Percentiles rank a stretch among this genome's conserved stretches.
Conservation (phyloP, 1,139 yeast genomes). For the Saccharomyces pastorianus region DNA sequence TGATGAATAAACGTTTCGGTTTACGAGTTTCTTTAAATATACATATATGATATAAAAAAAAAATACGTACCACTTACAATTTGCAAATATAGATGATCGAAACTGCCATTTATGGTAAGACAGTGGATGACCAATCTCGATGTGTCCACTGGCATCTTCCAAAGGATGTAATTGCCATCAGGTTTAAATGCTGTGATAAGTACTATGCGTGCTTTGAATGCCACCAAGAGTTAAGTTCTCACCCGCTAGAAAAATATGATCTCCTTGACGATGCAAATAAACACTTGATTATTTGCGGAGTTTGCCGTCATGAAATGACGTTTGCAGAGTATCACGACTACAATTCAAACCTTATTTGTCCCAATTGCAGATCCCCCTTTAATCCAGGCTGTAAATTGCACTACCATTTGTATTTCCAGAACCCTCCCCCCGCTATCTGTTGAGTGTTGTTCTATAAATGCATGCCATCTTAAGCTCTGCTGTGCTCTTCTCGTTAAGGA, state of each 20-base stretch:
- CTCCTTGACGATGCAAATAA: slow-evolving; percentile 7
- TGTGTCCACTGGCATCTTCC: slow-evolving; percentile 31
- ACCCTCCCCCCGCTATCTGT: not conserved
- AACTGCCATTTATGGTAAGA: slow-evolving; percentile 11
- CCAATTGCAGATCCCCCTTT: slow-evolving; percentile 18
- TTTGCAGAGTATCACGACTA: slow-evolving; percentile 18
- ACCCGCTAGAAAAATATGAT: slow-evolving; percentile 14
- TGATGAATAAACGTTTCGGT: not conserved
- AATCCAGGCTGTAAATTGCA: slow-evolving; percentile 30
- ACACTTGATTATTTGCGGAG: slow-evolving; percentile 26
- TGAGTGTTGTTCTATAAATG: not conserved
- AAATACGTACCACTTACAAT: not conserved
- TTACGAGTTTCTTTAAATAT: not conserved
- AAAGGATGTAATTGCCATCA: slow-evolving; percentile 27
- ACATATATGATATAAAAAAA: not conserved
- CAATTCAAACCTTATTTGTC: slow-evolving; percentile 13
- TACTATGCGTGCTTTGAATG: slow-evolving; percentile 28
- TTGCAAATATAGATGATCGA: not conserved
- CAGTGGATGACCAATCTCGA: slow-evolving; percentile 24
- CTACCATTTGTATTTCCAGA: slow-evolving; percentile 25
- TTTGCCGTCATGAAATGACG: slow-evolving; percentile 22
- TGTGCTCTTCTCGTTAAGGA: not conserved
- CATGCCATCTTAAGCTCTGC: not conserved
- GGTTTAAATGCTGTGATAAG: slow-evolving; percentile 26
- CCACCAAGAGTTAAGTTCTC: slow-evolving; percentile 20